These are phyloP conservation scores for Tilletia indica DNA, from an alignment of 1,284 basidiomycete species.

Conservation along the genomic window DNA sequence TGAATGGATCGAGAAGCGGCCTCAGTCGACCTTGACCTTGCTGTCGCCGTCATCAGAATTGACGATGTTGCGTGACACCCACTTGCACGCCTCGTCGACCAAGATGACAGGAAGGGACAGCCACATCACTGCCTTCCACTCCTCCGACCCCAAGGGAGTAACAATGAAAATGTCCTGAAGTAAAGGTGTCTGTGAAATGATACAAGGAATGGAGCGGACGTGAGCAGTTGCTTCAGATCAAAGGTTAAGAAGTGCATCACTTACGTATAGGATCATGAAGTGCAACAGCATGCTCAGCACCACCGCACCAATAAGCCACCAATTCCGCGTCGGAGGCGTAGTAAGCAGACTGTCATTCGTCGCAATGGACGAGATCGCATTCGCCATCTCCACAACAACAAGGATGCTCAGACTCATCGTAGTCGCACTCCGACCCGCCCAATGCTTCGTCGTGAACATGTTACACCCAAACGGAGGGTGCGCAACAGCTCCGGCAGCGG, in stretches of 20 bases:
- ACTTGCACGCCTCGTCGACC: slow-evolving; percentile 18
- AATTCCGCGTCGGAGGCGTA: slow-evolving; percentile 89
- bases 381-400: slow-evolving; percentile 96
- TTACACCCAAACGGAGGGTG: slow-evolving; percentile 68
- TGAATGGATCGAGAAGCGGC: no score
- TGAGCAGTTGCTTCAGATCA: neutral
- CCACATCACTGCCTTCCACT: slow-evolving; percentile 19
- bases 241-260: neutral
- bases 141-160: slow-evolving; percentile 1
- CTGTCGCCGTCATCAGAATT: neutral
- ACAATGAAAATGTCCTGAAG: slow-evolving; percentile 14
- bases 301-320: slow-evolving; percentile 58
- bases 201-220: neutral
- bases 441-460: slow-evolving; percentile 79
- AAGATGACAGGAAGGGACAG: slow-evolving; percentile 15
- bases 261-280: slow-evolving; percentile 22
- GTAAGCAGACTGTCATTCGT: slow-evolving; percentile 90
- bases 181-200: slow-evolving; percentile 19
- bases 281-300: slow-evolving; percentile 20
- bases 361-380: slow-evolving; percentile 95
- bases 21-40: slow-evolving; percentile 14
- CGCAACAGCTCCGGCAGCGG: slow-evolving; percentile 40
- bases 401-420: slow-evolving; percentile 94
- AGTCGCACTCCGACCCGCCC: slow-evolving; percentile 74
- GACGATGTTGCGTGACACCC: slow-evolving; percentile 13